These are phyloP conservation scores for Candida nemodendra DNA, from an alignment of 805 yeast genomes.

Conservation along the genomic window DNA sequence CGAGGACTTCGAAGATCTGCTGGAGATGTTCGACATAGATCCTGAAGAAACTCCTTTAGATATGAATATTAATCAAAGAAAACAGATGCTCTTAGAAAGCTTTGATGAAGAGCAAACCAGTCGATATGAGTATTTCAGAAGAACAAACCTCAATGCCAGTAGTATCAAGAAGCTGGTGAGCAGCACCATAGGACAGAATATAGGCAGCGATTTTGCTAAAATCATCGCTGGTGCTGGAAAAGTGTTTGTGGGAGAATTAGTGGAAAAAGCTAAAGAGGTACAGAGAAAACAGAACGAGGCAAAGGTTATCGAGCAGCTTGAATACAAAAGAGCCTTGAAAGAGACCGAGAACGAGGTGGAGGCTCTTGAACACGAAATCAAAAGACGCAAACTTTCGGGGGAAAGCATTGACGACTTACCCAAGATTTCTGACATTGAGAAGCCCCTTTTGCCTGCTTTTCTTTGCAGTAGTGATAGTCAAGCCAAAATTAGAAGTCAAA, in stretches of 20 bases:
- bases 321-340: conserved; percentile 40
- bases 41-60: conserved; percentile 34
- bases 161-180: conserved; percentile 81
- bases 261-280: conserved; percentile 74
- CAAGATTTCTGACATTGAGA: conserved; percentile 29
- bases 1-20: conserved; percentile 30
- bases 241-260: conserved; percentile 85
- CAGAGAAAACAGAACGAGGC: conserved; percentile 55
- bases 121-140: conserved; percentile 80
- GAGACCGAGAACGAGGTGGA: conserved; percentile 19
- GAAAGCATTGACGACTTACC: conserved; percentile 33
- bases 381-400: conserved; percentile 39
- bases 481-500: conserved; percentile 2
- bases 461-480: conserved; percentile 2
- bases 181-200: conserved; percentile 73
- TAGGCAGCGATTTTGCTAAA: conserved; percentile 76
- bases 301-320: conserved; percentile 37
- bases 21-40: conserved; percentile 31
- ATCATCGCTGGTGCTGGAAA: conserved; percentile 85
- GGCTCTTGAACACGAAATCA: conserved; percentile 30
- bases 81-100: conserved; percentile 63
- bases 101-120: conserved; percentile 82
- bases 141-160: conserved; percentile 70
- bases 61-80: conserved; percentile 52
- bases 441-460: conserved; percentile 24